Conservation (phyloP, 805 yeast species). For the Isabelozyma pseudorhagii region DNA sequence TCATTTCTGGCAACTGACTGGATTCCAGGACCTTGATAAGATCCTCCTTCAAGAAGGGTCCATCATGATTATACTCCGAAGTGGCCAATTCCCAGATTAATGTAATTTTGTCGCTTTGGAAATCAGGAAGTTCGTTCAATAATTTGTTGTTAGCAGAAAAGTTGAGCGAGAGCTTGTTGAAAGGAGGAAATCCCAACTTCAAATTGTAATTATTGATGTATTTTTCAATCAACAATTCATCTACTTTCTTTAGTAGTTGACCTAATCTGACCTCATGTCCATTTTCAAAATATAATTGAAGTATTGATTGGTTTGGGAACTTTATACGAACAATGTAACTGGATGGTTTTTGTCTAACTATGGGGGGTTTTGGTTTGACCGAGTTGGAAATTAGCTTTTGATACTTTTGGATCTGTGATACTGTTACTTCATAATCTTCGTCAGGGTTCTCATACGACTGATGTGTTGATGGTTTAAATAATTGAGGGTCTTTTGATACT, state of each 20-base stretch:
- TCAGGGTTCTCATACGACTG: slow-evolving; percentile 38
- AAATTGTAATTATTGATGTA: slow-evolving; percentile 27
- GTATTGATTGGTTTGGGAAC: slow-evolving; percentile 37
- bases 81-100: slow-evolving; percentile 32
- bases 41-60: slow-evolving; percentile 25
- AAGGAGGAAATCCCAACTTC: slow-evolving; percentile 38
- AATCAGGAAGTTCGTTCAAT: slow-evolving; percentile 26
- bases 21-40: slow-evolving; percentile 16
- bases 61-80: slow-evolving; percentile 5
- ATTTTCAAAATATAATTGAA: slow-evolving; percentile 32
- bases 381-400: slow-evolving; percentile 31
- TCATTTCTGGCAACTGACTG: slow-evolving; percentile 32
- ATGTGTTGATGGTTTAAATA: slow-evolving; percentile 15
- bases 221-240: slow-evolving; percentile 25
- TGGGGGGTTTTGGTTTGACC: slow-evolving; percentile 10
- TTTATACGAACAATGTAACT: slow-evolving; percentile 30
- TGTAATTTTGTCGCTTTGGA: slow-evolving; percentile 25
- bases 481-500: slow-evolving; percentile 12
- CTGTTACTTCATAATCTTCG: slow-evolving; percentile 38
- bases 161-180: slow-evolving; percentile 21
- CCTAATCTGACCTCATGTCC: slow-evolving; percentile 26
- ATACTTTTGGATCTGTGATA: slow-evolving; percentile 35
- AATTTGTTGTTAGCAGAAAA: slow-evolving; percentile 24
- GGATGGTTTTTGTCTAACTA: slow-evolving; percentile 14
- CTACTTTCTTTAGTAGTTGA: slow-evolving; percentile 33